These are phyloP conservation scores for Cladophialophora bantiana DNA, from an alignment of 2,329 filamentous ascomycete genomes.

Conservation along the genomic window DNA sequence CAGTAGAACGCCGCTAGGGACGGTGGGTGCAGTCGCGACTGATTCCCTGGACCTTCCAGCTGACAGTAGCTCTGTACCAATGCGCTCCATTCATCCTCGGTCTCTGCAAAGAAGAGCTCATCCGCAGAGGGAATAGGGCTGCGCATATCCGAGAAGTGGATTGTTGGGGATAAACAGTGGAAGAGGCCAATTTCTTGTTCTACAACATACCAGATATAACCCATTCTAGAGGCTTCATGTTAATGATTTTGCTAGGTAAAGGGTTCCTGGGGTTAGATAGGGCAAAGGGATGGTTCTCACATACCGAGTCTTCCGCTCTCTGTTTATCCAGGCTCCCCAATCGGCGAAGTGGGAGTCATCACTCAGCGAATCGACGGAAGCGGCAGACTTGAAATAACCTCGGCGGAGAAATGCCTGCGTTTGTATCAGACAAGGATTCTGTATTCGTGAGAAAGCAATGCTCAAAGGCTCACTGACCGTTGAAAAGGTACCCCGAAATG, in stretches of 20 bases:
- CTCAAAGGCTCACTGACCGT: background rate
- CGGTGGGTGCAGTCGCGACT: background rate
- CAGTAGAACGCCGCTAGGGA: slow-evolving; percentile 10
- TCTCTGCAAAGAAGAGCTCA: background rate
- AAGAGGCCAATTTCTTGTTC: slow-evolving; percentile 8
- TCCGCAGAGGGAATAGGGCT: slow-evolving; percentile 7
- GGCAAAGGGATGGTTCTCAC: background rate
- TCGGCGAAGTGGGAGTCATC: background rate
- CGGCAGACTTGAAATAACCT: slow-evolving; percentile 2
- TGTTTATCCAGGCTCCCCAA: slow-evolving; percentile 4
- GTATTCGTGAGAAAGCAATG: background rate
- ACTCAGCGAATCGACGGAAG: background rate
- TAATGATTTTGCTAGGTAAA: background rate
- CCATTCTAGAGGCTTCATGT: background rate
- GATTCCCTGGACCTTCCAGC: background rate
- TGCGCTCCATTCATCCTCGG: background rate
- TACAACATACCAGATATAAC: slow-evolving; percentile 13
- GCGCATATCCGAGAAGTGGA: slow-evolving; percentile 4
- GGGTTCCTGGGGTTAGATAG: background rate
- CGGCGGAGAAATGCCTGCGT: slow-evolving; percentile 1
- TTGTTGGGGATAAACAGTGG: background rate
- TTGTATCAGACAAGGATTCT: background rate
- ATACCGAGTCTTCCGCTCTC: slow-evolving; percentile 9
- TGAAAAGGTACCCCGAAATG: slow-evolving; percentile 5
- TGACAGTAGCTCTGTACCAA: background rate